phyloP scores from a whole-genome alignment of 345 rosid species.

The Brassica carinata region DNA sequence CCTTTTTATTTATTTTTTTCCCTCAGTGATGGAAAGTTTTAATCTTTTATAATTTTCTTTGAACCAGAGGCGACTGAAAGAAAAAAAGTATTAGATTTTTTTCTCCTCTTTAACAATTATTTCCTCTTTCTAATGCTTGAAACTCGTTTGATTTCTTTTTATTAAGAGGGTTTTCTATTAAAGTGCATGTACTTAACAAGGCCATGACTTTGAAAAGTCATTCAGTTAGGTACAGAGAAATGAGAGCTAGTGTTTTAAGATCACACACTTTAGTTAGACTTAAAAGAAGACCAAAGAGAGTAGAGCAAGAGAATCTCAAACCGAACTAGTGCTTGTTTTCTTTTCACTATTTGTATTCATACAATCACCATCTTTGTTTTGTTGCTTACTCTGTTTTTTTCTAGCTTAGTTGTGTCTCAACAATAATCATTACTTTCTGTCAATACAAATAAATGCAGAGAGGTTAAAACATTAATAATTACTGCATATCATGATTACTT shows the following conservation, averaged over 20 bases:
- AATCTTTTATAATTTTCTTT: background rate
- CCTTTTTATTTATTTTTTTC: background rate
- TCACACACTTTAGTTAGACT: background rate
- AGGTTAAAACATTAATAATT: slow-evolving; percentile 38
- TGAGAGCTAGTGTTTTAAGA: background rate
- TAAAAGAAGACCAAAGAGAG: background rate
- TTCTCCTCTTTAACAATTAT: background rate
- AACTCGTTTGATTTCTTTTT: background rate
- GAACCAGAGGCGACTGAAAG: background rate
- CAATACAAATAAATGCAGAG: slow-evolving; percentile 24
- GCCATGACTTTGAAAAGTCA: background rate
- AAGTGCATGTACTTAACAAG: background rate
- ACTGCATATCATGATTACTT: slow-evolving; percentile 42
- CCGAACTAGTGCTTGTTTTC: background rate
- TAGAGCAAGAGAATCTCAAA: background rate
- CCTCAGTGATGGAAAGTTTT: background rate
- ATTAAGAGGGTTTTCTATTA: background rate
- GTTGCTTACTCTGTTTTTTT: slow-evolving; percentile 35
- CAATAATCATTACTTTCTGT: slow-evolving; percentile 37
- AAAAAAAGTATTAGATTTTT: background rate
- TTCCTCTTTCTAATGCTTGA: background rate
- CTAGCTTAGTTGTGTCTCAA: slow-evolving; percentile 17
- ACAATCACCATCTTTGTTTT: slow-evolving; percentile 26
- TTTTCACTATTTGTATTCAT: slow-evolving; percentile 11
- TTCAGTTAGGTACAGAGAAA: background rate